A percentile compares a stretch with the other conserved stretches of the same genome.
These are phyloP conservation scores for Casuarina equisetifolia DNA, from an alignment of 306 rosid species.

Conservation along the genomic window DNA sequence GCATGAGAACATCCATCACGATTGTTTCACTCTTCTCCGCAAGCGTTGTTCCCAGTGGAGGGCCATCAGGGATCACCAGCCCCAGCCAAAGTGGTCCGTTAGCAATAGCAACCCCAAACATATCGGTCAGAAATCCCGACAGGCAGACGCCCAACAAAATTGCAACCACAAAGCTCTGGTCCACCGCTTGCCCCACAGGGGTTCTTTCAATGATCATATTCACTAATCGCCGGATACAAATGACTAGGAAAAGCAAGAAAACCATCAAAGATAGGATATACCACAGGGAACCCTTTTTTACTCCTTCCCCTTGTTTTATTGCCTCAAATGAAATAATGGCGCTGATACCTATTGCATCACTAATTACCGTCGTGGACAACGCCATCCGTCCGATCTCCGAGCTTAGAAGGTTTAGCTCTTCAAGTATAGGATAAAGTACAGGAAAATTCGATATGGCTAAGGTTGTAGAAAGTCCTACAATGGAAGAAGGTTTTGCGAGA, in stretches of 20 bases:
- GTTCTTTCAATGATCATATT: constrained; percentile 34
- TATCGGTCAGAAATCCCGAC: constrained; percentile 53
- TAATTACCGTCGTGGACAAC: constrained; percentile 42
- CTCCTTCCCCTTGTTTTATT: constrained; percentile 37
- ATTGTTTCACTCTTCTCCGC: constrained; percentile 45
- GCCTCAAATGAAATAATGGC: constrained; percentile 46
- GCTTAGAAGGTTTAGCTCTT: constrained; percentile 72
- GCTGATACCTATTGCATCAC: constrained; percentile 41
- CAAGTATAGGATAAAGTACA: constrained; percentile 38
- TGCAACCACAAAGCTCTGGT: constrained; percentile 31
- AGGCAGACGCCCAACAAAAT: constrained; percentile 44
- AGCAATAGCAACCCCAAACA: constrained; percentile 54
- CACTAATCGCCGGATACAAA: constrained; percentile 32
- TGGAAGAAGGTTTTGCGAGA: constrained; percentile 39
- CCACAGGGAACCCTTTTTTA: constrained; percentile 31
- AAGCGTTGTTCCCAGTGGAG: constrained; percentile 57
- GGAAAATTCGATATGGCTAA: constrained; percentile 57
- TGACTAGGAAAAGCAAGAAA: background rate
- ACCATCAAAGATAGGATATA: constrained; percentile 30
- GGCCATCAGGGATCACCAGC: constrained; percentile 64
- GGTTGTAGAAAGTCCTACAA: constrained; percentile 43
- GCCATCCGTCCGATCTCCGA: constrained; percentile 65
- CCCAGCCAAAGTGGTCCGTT: constrained; percentile 78
- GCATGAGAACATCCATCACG: constrained; percentile 50
- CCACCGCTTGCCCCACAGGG: constrained; percentile 51